Conservation (phyloP, 2,329 filamentous ascomycete species). For the Leptodontidium sp. region DNA sequence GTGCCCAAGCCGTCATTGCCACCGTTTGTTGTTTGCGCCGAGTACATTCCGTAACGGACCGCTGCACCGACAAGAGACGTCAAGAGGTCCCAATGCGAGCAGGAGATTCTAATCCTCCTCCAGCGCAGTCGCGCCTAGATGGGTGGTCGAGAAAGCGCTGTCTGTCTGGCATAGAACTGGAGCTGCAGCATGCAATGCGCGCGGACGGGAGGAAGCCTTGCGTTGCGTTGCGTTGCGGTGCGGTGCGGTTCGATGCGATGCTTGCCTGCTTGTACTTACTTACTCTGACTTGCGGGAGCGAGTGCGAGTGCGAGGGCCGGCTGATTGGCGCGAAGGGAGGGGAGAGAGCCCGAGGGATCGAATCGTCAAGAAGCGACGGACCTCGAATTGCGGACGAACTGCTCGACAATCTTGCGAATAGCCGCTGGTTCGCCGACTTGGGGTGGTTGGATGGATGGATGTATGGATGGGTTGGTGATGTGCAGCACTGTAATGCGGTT, state of each 20-base stretch:
- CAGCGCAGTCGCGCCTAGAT: constrained; percentile 41
- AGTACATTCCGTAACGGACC: constrained; percentile 55
- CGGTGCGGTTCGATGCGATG: no score
- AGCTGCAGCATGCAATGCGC: constrained; percentile 32
- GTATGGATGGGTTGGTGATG: constrained; percentile 11
- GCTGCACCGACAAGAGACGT: constrained; percentile 55
- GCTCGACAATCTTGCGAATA: constrained; percentile 28
- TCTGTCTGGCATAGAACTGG: constrained; percentile 27
- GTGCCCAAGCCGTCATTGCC: constrained; percentile 62
- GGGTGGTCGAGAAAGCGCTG: constrained; percentile 28
- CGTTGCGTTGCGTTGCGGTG: not conserved
- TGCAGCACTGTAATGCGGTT: constrained; percentile 7
- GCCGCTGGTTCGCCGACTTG: constrained; percentile 19
- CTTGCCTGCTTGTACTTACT: not conserved
- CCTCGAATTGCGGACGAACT: constrained; percentile 21
- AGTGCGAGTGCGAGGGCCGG: constrained; percentile 20
- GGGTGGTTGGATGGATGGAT: not conserved
- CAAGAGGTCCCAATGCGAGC: constrained; percentile 25
- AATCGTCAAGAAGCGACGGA: constrained; percentile 5
- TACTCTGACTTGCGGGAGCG: constrained; percentile 11
- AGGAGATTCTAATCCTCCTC: constrained; percentile 30
- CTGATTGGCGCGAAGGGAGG: constrained; percentile 21
- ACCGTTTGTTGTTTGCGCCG: constrained; percentile 70
- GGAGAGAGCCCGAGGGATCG: not conserved
- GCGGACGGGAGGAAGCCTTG: constrained; percentile 20